These are phyloP conservation scores for Mortierella sp. DNA, from an alignment of 371 early-diverging fungal genomes.

Conservation along the genomic window DNA sequence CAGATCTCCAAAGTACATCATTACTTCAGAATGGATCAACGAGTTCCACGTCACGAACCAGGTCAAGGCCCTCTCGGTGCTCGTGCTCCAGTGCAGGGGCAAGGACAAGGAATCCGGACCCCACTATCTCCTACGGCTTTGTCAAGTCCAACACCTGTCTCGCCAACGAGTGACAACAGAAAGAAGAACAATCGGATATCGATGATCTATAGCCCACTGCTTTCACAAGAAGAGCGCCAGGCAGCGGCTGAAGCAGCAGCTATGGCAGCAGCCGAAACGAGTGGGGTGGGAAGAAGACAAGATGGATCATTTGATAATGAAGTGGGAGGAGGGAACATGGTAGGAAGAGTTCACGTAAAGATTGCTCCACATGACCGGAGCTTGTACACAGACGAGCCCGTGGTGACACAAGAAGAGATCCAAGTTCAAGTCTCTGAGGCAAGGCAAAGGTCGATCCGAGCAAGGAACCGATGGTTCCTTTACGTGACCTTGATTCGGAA, in stretches of 20 bases:
- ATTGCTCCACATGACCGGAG: constrained; percentile 9
- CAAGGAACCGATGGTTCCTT: constrained; percentile 47
- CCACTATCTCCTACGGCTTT: background rate
- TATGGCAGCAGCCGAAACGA: too few relatives aligned
- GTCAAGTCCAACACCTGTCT: background rate
- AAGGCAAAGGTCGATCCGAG: constrained; percentile 39
- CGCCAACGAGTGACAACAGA: constrained; percentile 15
- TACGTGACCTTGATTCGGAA: constrained; percentile 38
- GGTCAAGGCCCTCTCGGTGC: constrained; percentile 18
- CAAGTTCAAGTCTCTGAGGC: constrained; percentile 37
- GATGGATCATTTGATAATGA: too few relatives aligned
- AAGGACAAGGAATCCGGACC: background rate
- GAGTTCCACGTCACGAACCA: constrained; percentile 22
- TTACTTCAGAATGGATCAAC: constrained; percentile 40
- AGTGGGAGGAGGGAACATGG: too few relatives aligned
- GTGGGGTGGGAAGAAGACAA: too few relatives aligned
- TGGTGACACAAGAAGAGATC: constrained; percentile 42
- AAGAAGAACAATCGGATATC: constrained; percentile 17
- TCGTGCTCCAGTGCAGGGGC: constrained; percentile 4
- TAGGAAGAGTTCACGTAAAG: constrained; percentile 13
- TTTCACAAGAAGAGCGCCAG: background rate
- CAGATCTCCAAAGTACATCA: constrained; percentile 43
- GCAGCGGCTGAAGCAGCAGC: background rate
- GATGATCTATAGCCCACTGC: constrained; percentile 17
- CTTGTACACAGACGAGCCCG: background rate